These are phyloP conservation scores for Gonapodya prolifera DNA, from an alignment of 192 early-diverging fungal genomes.

Conservation along the genomic window DNA sequence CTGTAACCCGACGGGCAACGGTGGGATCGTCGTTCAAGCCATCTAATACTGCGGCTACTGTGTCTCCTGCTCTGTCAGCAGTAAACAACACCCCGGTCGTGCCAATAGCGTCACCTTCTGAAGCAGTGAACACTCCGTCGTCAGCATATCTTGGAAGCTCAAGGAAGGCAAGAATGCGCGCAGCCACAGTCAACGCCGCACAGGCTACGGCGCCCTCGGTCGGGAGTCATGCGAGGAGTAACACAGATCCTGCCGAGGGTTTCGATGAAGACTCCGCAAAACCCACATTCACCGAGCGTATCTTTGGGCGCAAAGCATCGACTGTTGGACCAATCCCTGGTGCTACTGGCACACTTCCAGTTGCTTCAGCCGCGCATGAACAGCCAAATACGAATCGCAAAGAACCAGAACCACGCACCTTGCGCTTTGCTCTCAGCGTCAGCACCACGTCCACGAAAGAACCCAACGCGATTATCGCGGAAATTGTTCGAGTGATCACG, in stretches of 20 bases:
- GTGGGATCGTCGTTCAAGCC: background rate
- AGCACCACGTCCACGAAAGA: constrained; percentile 41
- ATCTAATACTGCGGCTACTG: no score
- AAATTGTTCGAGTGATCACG: constrained; percentile 28
- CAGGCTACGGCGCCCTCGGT: background rate
- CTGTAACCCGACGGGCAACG: background rate
- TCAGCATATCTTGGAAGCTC: background rate
- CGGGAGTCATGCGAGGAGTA: background rate
- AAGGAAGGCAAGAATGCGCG: background rate
- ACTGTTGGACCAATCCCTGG: background rate
- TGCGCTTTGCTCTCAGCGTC: constrained; percentile 42
- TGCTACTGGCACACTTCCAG: background rate
- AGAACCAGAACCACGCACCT: constrained; percentile 29
- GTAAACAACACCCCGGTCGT: background rate
- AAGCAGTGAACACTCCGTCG: background rate
- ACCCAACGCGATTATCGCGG: constrained; percentile 33
- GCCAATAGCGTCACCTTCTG: background rate
- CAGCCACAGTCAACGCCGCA: background rate
- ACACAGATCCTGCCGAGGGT: constrained; percentile 12
- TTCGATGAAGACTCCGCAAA: constrained; percentile 18
- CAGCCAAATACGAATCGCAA: background rate
- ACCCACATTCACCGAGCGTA: background rate
- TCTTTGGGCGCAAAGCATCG: background rate
- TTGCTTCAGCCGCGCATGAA: background rate
- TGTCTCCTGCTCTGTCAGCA: no score